Percentiles rank a stretch among this genome's conserved stretches.
These are phyloP conservation scores for Harrya chromipes DNA, from an alignment of 768 basidiomycete species.

Conservation along the genomic window DNA sequence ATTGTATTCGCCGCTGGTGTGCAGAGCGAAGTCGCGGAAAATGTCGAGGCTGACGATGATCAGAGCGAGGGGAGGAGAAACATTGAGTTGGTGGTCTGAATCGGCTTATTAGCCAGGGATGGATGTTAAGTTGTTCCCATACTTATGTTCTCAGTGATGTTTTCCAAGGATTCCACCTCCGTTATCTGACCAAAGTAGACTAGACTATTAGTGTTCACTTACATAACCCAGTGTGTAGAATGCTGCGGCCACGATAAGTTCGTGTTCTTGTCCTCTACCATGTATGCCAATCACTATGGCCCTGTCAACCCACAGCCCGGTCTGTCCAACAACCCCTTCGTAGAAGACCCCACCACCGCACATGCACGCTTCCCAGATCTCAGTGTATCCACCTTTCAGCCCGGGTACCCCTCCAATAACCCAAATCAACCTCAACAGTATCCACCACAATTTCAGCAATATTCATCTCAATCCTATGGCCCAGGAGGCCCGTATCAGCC, in stretches of 20 bases:
- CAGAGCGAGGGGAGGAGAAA: too few species aligned
- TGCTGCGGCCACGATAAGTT: neutral
- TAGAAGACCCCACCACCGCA: constrained; percentile 47
- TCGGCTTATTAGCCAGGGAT: too few species aligned
- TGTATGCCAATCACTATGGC: constrained; percentile 44
- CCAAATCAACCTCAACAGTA: constrained; percentile 32
- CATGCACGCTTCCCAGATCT: constrained; percentile 66
- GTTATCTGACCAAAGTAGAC: too few species aligned
- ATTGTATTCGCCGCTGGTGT: too few species aligned
- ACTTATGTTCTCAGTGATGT: too few species aligned
- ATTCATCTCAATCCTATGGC: constrained; percentile 20
- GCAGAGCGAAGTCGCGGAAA: too few species aligned
- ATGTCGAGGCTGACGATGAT: too few species aligned
- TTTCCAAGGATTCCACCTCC: too few species aligned
- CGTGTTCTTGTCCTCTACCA: constrained; percentile 13
- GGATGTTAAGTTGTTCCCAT: too few species aligned
- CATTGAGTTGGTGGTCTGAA: too few species aligned
- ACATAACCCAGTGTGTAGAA: constrained; percentile 17
- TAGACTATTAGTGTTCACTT: neutral
- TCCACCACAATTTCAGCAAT: constrained; percentile 35
- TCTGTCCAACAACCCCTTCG: constrained; percentile 67
- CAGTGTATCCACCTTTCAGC: constrained; percentile 25
- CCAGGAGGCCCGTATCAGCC: constrained; percentile 9
- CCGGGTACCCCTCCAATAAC: constrained; percentile 20
- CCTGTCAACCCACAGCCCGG: constrained; percentile 18